Base-by-base conservation (phyloP, 768 basidiomycete genomes). In the Tephrocybe rancida region DNA sequence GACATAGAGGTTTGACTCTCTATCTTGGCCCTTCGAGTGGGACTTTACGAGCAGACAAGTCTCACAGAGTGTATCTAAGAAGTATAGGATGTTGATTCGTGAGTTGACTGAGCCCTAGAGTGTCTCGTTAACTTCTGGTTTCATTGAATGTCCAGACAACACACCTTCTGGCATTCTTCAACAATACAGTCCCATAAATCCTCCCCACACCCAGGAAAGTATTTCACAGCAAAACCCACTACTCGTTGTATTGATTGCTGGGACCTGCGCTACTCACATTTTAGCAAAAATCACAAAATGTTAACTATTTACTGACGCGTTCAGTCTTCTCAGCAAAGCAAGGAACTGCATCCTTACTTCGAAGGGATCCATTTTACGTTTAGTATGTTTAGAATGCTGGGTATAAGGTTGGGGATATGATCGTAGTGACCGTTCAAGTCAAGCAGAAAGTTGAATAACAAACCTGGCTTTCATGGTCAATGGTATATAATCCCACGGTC, bases 141-240 rank as follows among this genome's bases (percentile, higher is more conserved):
- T 45, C 21, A 49, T 19, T 13, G 37, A 24, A n/a, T n/a, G n/a
- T n/a, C n/a, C n/a, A 41, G 39, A 21, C 18, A 50, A 26, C 7
- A 10, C 52, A 88, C 94, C 80, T 94, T 95, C 67, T 90, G 86
- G 58, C 88, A 92, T 72, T 95, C 92, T 65, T 96, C 93, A 22
- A 94, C 71, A 34, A 96, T 82, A 61, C 93, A 95, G 61, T 95
- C 93, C 95, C 94, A 96, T 10, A 96, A 69, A 68, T 97, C 93
- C 62, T 96, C 93, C 5, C 91, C 93, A 51, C 92, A 95, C 52
- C 81, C 81, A 5, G 87, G 76, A 49, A 88, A 94, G 64, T 90
- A 87, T 67, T 94, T 94, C 50, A 95, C 77, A 0, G 92, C 91
- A 62, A 86, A 95, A 8, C 80, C 78, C 27, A 95, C 94, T 30